These are phyloP conservation scores for Aotearoamyces nothofagi DNA, from an alignment of 2,329 filamentous ascomycete species.

Conservation along the genomic window DNA sequence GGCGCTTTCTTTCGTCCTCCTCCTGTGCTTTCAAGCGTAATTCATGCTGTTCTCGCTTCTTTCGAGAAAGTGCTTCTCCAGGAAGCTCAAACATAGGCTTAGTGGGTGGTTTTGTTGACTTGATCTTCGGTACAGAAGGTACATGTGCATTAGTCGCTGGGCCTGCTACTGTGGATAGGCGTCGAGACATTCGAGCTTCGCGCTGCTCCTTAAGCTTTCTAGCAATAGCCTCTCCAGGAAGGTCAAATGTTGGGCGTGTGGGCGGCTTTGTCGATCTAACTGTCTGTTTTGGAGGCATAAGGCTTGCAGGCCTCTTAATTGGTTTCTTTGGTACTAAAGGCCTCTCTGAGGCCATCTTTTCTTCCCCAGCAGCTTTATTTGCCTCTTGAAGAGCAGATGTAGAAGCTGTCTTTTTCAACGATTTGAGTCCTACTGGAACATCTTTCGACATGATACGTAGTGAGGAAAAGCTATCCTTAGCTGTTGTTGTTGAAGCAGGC, in stretches of 20 bases:
- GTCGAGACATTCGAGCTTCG: constrained; percentile 34
- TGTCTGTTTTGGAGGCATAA: constrained; percentile 25
- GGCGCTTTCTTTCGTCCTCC: constrained; percentile 41
- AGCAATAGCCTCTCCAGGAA: constrained; percentile 46
- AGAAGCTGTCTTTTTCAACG: neutral
- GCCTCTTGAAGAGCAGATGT: neutral
- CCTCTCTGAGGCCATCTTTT: constrained; percentile 14
- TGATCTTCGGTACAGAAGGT: constrained; percentile 27
- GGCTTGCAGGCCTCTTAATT: constrained; percentile 24
- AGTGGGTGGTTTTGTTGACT: constrained; percentile 34
- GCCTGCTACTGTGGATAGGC: constrained; percentile 20
- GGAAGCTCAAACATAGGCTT: constrained; percentile 46
- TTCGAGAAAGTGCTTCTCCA: constrained; percentile 37
- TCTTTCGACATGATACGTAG: neutral
- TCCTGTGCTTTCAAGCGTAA: constrained; percentile 38
- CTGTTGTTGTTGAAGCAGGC: neutral
- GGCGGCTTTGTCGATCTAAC: constrained; percentile 36
- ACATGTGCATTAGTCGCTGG: constrained; percentile 21
- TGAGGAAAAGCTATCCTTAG: neutral
- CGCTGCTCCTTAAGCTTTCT: constrained; percentile 41
- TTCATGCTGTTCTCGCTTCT: constrained; percentile 37
- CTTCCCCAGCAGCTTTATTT: constrained; percentile 13
- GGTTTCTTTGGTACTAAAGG: constrained; percentile 10
- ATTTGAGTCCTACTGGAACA: neutral
- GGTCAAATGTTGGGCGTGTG: constrained; percentile 41